These are phyloP conservation scores for Cytospora mali DNA, from an alignment of 2,329 filamentous ascomycete species.

Conservation along the genomic window DNA sequence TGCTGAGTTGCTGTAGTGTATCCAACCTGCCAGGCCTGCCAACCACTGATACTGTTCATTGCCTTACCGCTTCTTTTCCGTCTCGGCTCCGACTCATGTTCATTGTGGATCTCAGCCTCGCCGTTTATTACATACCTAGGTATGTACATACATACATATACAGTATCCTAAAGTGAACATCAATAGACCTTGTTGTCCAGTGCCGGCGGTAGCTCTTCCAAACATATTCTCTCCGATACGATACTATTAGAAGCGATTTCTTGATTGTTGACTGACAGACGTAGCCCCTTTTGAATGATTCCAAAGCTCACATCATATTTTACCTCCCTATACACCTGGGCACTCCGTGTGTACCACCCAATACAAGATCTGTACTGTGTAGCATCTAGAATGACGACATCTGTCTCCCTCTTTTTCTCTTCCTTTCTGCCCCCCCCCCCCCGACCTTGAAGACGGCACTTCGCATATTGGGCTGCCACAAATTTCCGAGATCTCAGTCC, in stretches of 20 bases:
- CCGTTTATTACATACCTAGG: neutral
- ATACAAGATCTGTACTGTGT: no score
- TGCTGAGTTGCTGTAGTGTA: neutral
- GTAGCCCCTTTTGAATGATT: no score
- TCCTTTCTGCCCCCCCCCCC: no score
- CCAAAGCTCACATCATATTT: no score
- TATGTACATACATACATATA: neutral
- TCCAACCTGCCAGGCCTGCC: no score
- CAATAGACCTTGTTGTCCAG: neutral
- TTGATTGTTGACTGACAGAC: no score
- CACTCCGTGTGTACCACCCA: neutral
- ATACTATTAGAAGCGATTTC: no score
- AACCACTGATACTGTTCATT: neutral
- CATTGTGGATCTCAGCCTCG: conserved; percentile 20
- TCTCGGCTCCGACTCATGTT: conserved; percentile 21
- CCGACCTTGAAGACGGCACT: neutral
- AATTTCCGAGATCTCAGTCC: conserved; percentile 9
- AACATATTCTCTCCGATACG: no score
- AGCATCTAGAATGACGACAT: neutral
- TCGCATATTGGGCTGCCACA: neutral
- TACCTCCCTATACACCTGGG: no score
- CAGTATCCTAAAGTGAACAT: neutral
- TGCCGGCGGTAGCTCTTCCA: no score
- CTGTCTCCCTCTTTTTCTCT: no score
- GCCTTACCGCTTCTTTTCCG: conserved; percentile 20